A percentile compares a stretch with the other conserved stretches of the same genome.
phyloP scores from a whole-genome alignment of 169 alveolate genomes.

The Plasmodium falciparum region DNA sequence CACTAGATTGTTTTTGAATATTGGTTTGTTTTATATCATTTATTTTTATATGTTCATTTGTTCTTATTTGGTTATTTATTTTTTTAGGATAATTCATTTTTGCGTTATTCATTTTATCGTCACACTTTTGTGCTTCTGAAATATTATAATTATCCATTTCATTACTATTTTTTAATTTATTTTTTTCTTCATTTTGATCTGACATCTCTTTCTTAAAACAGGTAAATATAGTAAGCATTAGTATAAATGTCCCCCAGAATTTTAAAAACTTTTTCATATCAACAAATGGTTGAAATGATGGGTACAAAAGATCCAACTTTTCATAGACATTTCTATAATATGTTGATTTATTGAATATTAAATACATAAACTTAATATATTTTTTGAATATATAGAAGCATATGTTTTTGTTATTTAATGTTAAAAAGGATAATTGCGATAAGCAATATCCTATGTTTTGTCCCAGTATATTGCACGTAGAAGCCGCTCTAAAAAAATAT shows the following conservation, averaged over 20 bases:
- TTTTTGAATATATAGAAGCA: constrained; percentile 69
- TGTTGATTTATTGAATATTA: constrained; percentile 29
- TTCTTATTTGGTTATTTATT: not conserved
- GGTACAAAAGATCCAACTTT: constrained; percentile 31
- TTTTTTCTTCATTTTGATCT: constrained; percentile 9
- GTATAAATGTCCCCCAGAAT: constrained; percentile 82
- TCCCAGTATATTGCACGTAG: constrained; percentile 89
- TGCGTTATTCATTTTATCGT: not conserved
- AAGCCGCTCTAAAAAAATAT: constrained; percentile 80
- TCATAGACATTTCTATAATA: constrained; percentile 38
- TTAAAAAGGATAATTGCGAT: constrained; percentile 85
- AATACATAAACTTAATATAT: constrained; percentile 62
- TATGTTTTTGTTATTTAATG: constrained; percentile 79
- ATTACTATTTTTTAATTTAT: constrained; percentile 29
- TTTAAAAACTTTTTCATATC: constrained; percentile 82
- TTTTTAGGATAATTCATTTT: constrained; percentile 9
- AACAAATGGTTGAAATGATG: constrained; percentile 69
- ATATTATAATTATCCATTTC: constrained; percentile 19
- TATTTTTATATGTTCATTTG: constrained; percentile 12
- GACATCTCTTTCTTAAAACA: constrained; percentile 43
- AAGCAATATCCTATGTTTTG: constrained; percentile 88
- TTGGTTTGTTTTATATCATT: constrained; percentile 57
- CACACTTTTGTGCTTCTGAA: not conserved
- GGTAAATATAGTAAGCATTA: constrained; percentile 76
- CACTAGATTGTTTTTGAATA: not conserved